A percentile compares a stretch with the other conserved stretches of the same genome.
Evolutionary conservation across 2,329 filamentous ascomycete species (phyloP).

Genomic region (Xylariales sp.): DNA sequence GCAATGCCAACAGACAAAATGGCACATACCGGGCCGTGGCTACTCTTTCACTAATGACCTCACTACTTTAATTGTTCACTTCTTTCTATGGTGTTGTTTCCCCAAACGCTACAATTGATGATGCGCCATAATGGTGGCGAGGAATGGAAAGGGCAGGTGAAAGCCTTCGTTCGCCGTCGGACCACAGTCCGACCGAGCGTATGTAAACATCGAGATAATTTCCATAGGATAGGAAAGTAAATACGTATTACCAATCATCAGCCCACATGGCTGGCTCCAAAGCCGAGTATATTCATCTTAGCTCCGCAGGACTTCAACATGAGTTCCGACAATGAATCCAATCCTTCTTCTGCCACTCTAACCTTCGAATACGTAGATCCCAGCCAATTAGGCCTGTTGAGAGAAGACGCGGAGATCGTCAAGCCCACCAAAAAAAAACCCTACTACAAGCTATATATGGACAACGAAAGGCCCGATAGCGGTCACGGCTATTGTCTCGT

Average conservation of each 20-base stretch:
- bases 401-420: conserved; percentile 8
- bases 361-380: too few species aligned
- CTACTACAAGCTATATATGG: too few species aligned
- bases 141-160: background rate
- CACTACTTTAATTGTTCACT: conserved; percentile 1
- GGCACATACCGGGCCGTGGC: background rate
- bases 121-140: background rate
- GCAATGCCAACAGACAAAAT: background rate
- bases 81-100: background rate
- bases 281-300: background rate
- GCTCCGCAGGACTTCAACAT: conserved; percentile 2
- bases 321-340: background rate
- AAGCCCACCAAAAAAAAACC: too few species aligned
- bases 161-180: background rate
- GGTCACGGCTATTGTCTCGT: conserved; percentile 2
- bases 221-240: background rate
- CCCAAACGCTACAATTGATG: background rate
- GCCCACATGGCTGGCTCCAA: background rate
- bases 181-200: background rate
- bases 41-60: conserved; percentile 26
- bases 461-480: too few species aligned
- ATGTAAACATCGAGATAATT: background rate
- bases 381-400: conserved; percentile 10
- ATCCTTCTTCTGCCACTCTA: too few species aligned
- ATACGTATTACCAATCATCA: background rate